Conservation (phyloP, 208 protist genomes). For the Wallacemonas sp. region DNA sequence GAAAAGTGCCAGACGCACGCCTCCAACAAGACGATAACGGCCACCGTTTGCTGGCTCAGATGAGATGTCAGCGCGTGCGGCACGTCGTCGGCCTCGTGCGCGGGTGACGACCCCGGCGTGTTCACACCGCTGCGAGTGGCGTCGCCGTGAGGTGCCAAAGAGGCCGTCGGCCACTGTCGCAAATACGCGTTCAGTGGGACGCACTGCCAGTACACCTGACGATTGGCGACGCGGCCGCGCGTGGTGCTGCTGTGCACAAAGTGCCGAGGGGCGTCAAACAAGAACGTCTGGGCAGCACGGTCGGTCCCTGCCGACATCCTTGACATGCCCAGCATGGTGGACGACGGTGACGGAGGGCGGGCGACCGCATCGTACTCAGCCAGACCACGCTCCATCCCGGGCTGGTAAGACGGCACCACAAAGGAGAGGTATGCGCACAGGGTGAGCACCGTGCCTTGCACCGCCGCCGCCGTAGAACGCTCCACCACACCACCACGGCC, state of each 20-base stretch:
- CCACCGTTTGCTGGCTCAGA: slow-evolving; percentile 16
- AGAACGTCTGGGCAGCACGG: no score
- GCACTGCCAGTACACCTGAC: slow-evolving; percentile 6
- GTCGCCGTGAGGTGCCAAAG: no score
- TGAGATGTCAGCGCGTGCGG: background rate
- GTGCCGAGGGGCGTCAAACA: slow-evolving; percentile 3
- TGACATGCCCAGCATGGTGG: no score
- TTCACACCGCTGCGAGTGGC: no score
- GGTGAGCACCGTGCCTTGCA: slow-evolving; percentile 5
- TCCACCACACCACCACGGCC: no score
- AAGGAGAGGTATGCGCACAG: background rate
- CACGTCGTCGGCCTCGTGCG: background rate
- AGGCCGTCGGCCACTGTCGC: background rate
- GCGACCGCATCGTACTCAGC: no score
- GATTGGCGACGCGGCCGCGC: slow-evolving; percentile 1
- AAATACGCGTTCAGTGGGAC: background rate
- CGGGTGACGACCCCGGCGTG: no score
- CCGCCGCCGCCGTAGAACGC: background rate
- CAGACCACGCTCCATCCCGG: background rate
- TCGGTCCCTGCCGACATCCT: no score
- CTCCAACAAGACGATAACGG: slow-evolving; percentile 36
- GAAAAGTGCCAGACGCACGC: slow-evolving; percentile 37
- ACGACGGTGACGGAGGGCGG: no score
- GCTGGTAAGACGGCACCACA: background rate
- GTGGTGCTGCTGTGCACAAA: background rate